Evolutionary conservation across 345 rosid species (phyloP), one percentile per base, ranked within the genome.

Genomic region (Populus davidiana): DNA sequence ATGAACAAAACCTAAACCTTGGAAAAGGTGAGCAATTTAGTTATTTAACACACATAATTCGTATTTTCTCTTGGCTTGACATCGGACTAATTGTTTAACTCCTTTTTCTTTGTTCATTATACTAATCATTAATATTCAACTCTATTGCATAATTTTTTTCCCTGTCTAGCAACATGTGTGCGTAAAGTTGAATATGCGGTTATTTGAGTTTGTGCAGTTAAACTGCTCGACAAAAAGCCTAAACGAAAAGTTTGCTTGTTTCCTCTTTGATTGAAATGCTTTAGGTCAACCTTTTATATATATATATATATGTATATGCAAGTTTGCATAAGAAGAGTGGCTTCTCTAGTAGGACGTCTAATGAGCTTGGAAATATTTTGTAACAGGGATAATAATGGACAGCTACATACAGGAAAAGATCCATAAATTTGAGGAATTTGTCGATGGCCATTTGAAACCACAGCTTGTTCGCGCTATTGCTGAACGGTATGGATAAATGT

Each of bases 391-490:
- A 43, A 67, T 47, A 44, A 89, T 93, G 97, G 93, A 83, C 3
- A 82, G 77, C 80, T 71, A 81, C 38, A 85, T 76, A 1, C 88
- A 81, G 67, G 90, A 85, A 65, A 92, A 96, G 77, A 68, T 92
- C 54, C 89, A 85, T 80, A 89, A 83, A 73, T 88, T 89, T 72
- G 99, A 96, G 87, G 95, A 92, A 75, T 91, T 93, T 50, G 86
- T 96, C 20, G 96, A 93, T 81, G 81, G 86, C 52, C 92, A 91
- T 54, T 82, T 96, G 68, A 96, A 96, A 77, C 98, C 96, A 41
- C 92, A 91, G 81, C 94, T 93, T 81, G 90, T 90, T 70, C 90
- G 75, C 20, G 88, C 96, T 54, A 85, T 88, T 75, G 86, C 84
- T 50, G 86, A 92, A 75, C 62, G 98, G 96, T 91, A 81, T 62